Evolutionary conservation across 179 eudicot genomes (phyloP).

Genomic region (Pouteria campechiana): DNA sequence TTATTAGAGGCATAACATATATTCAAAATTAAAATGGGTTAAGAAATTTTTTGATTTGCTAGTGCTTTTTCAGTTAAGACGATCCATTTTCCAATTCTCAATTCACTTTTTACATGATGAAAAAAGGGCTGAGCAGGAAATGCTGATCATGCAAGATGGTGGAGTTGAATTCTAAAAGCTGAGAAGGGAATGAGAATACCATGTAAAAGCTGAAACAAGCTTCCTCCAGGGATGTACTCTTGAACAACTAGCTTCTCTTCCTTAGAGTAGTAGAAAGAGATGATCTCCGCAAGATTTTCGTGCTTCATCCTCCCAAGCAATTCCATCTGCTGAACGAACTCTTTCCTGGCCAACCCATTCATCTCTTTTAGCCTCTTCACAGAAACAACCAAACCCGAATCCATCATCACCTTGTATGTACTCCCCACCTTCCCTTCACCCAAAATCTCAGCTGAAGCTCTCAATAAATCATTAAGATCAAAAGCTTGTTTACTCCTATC

Average conservation of each 20-base stretch:
- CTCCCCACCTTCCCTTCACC: slow-evolving; percentile 39
- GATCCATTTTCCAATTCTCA: too few species aligned
- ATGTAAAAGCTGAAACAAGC: slow-evolving; percentile 28
- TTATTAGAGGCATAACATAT: too few species aligned
- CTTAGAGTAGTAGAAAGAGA: slow-evolving; percentile 22
- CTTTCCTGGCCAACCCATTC: slow-evolving; percentile 21
- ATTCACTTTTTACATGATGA: too few species aligned
- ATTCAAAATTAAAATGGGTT: too few species aligned
- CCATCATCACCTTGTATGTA: slow-evolving; percentile 34
- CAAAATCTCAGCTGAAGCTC: slow-evolving; percentile 32
- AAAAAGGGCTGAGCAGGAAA: too few species aligned
- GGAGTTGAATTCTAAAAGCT: too few species aligned
- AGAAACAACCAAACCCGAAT: slow-evolving; percentile 19
- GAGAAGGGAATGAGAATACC: slow-evolving; percentile 14
- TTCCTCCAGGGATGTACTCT: slow-evolving; percentile 29
- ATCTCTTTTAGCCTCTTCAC: slow-evolving; percentile 31
- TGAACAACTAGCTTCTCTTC: slow-evolving; percentile 32
- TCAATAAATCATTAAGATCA: slow-evolving; percentile 26
- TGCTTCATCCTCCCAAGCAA: slow-evolving; percentile 28
- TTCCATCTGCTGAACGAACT: slow-evolving; percentile 30
- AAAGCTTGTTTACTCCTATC: slow-evolving; percentile 14
- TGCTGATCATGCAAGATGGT: too few species aligned
- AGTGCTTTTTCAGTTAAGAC: too few species aligned
- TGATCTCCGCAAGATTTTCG: slow-evolving; percentile 25
- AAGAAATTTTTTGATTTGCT: too few species aligned